These are phyloP conservation scores for Rhamnella rubrinervis DNA, from an alignment of 331 rosid genomes.

Conservation along the genomic window DNA sequence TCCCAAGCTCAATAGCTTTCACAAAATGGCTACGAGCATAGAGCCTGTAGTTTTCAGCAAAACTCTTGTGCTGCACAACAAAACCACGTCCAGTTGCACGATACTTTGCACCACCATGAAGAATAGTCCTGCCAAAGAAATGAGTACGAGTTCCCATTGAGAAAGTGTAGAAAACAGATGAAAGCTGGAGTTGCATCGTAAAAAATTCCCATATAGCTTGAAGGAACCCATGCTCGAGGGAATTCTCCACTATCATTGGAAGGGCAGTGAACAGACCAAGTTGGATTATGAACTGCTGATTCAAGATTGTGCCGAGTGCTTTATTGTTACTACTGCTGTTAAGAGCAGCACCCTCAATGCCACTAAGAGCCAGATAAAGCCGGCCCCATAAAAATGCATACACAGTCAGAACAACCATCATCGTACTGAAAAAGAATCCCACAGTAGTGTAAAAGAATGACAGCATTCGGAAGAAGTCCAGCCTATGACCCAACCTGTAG, in stretches of 20 bases:
- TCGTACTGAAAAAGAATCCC: slow-evolving; percentile 81
- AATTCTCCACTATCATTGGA: slow-evolving; percentile 85
- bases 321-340: slow-evolving; percentile 34
- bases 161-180: slow-evolving; percentile 87
- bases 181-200: slow-evolving; percentile 89
- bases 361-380: slow-evolving; percentile 80
- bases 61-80: slow-evolving; percentile 80
- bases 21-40: slow-evolving; percentile 90
- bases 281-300: slow-evolving; percentile 81
- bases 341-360: slow-evolving; percentile 59
- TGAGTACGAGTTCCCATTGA: slow-evolving; percentile 89
- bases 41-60: slow-evolving; percentile 89
- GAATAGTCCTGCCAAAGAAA: slow-evolving; percentile 79
- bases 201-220: slow-evolving; percentile 79
- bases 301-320: slow-evolving; percentile 69
- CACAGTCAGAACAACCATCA: slow-evolving; percentile 74
- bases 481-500: slow-evolving; percentile 79
- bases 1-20: slow-evolving; percentile 85
- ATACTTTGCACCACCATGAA: slow-evolving; percentile 91
- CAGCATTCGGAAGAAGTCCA: slow-evolving; percentile 82
- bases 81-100: slow-evolving; percentile 94
- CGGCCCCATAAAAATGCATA: slow-evolving; percentile 86
- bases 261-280: slow-evolving; percentile 86
- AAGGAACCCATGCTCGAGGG: slow-evolving; percentile 82
- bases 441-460: slow-evolving; percentile 82